Percentiles rank a stretch among this genome's conserved stretches.
These are phyloP conservation scores for Neurospora africana DNA, from an alignment of 495 filamentous ascomycete genomes.

Conservation along the genomic window DNA sequence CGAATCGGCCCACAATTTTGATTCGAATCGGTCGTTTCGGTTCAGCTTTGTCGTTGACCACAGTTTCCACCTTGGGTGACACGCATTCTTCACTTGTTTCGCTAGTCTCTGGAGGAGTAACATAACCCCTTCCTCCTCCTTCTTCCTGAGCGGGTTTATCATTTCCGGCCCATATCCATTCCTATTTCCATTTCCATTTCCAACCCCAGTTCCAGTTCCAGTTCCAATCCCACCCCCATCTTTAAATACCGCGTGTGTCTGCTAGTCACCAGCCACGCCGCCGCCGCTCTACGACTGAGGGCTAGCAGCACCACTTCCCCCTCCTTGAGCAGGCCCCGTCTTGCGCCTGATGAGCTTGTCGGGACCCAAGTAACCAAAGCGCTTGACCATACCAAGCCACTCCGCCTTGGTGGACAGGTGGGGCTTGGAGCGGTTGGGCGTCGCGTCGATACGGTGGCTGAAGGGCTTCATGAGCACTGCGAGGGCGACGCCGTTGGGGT, in stretches of 20 bases:
- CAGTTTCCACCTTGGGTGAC: neutral
- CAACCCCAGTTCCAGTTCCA: neutral
- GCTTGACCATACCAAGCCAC: constrained; percentile 41
- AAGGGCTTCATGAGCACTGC: constrained; percentile 52
- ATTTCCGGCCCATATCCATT: neutral
- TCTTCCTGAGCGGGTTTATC: neutral
- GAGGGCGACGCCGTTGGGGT: constrained; percentile 23
- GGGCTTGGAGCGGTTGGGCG: constrained; percentile 13
- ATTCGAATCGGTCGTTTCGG: neutral
- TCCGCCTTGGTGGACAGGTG: constrained; percentile 27
- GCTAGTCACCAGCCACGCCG: neutral
- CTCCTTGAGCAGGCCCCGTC: neutral
- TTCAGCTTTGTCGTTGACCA: neutral
- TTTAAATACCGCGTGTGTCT: neutral
- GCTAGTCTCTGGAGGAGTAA: neutral
- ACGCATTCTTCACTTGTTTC: neutral
- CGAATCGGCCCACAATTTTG: neutral
- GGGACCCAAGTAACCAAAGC: constrained; percentile 18
- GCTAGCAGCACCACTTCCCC: neutral
- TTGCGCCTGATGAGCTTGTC: constrained; percentile 40
- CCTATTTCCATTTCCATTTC: neutral
- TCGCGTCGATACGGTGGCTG: constrained; percentile 41
- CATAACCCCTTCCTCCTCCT: neutral
- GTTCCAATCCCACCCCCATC: neutral
- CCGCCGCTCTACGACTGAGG: neutral